A percentile compares a stretch with the other conserved stretches of the same genome.
Conservation (phyloP, 2,329 filamentous ascomycete species). For the Ophiocordyceps camponoti-rufipedis region DNA sequence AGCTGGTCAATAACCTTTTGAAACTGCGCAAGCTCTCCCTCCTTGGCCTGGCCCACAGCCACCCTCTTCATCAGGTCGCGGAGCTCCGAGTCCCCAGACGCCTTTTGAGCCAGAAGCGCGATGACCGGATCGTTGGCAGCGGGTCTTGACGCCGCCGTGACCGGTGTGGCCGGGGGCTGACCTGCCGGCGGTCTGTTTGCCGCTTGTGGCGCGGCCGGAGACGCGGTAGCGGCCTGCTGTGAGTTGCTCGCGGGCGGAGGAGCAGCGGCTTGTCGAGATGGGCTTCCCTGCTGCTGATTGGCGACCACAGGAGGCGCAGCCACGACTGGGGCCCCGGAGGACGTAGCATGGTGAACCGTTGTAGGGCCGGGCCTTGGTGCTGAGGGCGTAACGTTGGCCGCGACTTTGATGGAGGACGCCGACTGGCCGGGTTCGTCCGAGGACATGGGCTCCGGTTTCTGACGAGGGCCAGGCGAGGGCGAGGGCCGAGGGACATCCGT, state of each 20-base stretch:
- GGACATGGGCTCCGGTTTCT: constrained; percentile 2
- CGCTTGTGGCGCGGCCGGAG: constrained; percentile 5
- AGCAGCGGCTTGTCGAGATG: constrained; percentile 5
- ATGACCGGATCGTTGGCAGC: constrained; percentile 54
- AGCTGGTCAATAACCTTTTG: constrained; percentile 69
- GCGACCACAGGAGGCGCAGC: constrained; percentile 5
- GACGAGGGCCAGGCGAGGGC: constrained; percentile 1
- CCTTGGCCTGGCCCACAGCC: constrained; percentile 53
- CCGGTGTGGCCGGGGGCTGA: not conserved
- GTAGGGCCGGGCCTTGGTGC: constrained; percentile 1
- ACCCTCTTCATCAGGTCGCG: constrained; percentile 73
- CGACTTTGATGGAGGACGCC: constrained; percentile 1
- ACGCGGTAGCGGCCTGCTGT: constrained; percentile 5
- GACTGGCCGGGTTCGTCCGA: not conserved
- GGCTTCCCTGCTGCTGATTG: constrained; percentile 7
- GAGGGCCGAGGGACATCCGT: constrained; percentile 4
- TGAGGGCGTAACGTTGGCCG: not conserved
- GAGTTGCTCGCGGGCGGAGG: constrained; percentile 4
- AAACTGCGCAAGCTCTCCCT: constrained; percentile 55
- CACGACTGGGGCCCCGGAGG: constrained; percentile 6
- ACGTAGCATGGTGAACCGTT: constrained; percentile 1
- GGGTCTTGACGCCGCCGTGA: constrained; percentile 7
- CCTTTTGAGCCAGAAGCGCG: constrained; percentile 57
- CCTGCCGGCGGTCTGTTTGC: not conserved
- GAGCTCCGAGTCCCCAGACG: constrained; percentile 52